These are phyloP conservation scores for Populus deltoides DNA, from an alignment of 345 rosid genomes.

Conservation along the genomic window DNA sequence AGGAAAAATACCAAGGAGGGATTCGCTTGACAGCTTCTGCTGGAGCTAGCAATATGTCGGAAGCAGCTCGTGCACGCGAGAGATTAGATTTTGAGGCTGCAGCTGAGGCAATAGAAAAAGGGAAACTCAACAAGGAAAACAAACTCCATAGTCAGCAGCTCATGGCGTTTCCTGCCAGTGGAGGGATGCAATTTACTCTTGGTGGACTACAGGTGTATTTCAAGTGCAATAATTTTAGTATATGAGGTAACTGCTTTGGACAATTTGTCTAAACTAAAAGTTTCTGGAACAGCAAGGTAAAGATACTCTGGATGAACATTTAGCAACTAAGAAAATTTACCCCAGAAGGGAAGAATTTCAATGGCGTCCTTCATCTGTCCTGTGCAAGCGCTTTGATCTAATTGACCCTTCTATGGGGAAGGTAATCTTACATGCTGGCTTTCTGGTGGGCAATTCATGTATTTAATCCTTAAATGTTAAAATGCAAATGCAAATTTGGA, in stretches of 20 bases:
- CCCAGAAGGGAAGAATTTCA: constrained; percentile 91
- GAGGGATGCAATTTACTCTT: constrained; percentile 70
- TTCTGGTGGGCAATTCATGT: background rate
- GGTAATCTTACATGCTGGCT: constrained; percentile 41
- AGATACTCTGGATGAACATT: constrained; percentile 49
- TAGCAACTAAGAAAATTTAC: constrained; percentile 34
- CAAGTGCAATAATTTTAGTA: constrained; percentile 8
- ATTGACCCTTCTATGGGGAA: constrained; percentile 93
- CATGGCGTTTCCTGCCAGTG: constrained; percentile 47
- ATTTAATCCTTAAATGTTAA: background rate
- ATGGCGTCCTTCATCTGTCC: constrained; percentile 83
- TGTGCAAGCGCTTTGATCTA: constrained; percentile 98
- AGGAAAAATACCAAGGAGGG: constrained; percentile 88
- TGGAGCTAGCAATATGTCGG: constrained; percentile 66
- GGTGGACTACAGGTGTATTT: constrained; percentile 68
- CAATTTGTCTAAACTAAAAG: constrained; percentile 6
- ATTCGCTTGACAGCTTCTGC: constrained; percentile 58
- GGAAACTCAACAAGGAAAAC: constrained; percentile 49
- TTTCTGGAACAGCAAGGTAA: constrained; percentile 52
- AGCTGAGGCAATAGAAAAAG: constrained; percentile 85
- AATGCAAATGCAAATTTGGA: background rate
- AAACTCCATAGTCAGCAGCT: constrained; percentile 36
- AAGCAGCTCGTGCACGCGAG: constrained; percentile 89
- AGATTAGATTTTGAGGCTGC: constrained; percentile 96
- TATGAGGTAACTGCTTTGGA: constrained; percentile 14